These are phyloP conservation scores for Pseudonectria buxi DNA, from an alignment of 2,329 filamentous ascomycete species.

Conservation along the genomic window DNA sequence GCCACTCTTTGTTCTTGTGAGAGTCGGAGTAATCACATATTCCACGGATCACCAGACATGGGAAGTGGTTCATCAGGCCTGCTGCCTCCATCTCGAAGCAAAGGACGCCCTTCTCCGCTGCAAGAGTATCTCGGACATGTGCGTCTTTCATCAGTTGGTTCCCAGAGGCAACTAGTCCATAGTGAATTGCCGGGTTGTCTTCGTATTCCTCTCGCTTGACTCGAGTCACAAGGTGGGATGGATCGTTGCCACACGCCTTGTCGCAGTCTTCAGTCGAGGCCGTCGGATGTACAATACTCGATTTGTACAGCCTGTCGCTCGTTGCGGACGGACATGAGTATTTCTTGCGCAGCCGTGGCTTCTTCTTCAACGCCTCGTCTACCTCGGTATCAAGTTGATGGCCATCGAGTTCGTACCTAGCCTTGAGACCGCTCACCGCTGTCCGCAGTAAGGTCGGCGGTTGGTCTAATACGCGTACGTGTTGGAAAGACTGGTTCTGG, in stretches of 20 bases:
- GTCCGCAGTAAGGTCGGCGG: constrained; percentile 4
- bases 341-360: constrained; percentile 4
- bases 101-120: background rate
- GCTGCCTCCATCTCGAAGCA: constrained; percentile 25
- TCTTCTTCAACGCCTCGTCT: background rate
- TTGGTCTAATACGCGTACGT: constrained; percentile 6
- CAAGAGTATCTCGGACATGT: constrained; percentile 1
- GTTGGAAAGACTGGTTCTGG: constrained; percentile 5
- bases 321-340: constrained; percentile 2
- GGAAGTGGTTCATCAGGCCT: constrained; percentile 23
- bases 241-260: constrained; percentile 3
- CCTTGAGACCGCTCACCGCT: constrained; percentile 2
- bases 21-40: constrained; percentile 32
- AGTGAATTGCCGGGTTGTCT: constrained; percentile 12
- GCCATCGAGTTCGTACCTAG: constrained; percentile 1
- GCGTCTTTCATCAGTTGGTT: constrained; percentile 18
- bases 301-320: constrained; percentile 7
- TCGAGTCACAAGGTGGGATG: constrained; percentile 1
- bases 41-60: constrained; percentile 27
- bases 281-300: constrained; percentile 2
- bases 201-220: constrained; percentile 2
- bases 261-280: background rate
- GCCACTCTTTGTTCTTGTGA: constrained; percentile 26
- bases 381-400: constrained; percentile 4
- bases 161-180: constrained; percentile 10